Base-by-base conservation (phyloP, 805 yeast genomes). In the Cyberlindnera euphorbiiphila region DNA sequence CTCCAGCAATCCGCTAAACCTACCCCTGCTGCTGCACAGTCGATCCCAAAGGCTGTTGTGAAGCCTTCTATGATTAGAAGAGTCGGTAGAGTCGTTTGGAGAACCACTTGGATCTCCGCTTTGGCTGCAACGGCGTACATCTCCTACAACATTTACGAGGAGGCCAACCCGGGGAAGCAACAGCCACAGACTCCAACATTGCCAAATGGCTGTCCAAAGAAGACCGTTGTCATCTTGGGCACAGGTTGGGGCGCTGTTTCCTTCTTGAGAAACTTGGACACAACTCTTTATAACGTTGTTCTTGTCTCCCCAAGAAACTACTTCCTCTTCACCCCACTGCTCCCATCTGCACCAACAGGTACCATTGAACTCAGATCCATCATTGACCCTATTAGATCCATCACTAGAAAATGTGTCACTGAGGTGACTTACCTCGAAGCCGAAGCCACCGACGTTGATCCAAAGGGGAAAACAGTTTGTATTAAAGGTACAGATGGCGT, bases 161-260 rank as follows among this genome's bases (percentile, higher is more conserved):
- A 83, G 61, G 63, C 74, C 6, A 67, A 71, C 48, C 89, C 89
- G 6, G 64, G 68, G 23, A 64, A 68, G 13, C 88, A 82, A 56
- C 50, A 63, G 33, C 78, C 80, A 36, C 87, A 81, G 56, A 64
- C 75, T n/a, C 69, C 76, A 9, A 61, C 66, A 13, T 68, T 74
- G 45, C 65, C 70, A 32, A 69, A 68, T 46, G 71, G 71, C 29
- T 54, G 62, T 26, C 65, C 62, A 33, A 62, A 65, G 45, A 66
- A 66, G 54, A 66, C 68, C 15, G 36, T 68, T 42, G 93, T 91
- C 36, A 80, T 74, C 63, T 76, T 76, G 57, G 94, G 94, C 45
- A 79, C 95, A 16, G 98, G 97, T 37, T 89, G 98, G 98, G 97
- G 96, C 43, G 76, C 95, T 10, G 81, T 89, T 37, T 80, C 96